Evolutionary conservation across 305 asterid genomes (phyloP), one percentile per base, ranked within the genome.

Genomic region (Plantago lanceolata): DNA sequence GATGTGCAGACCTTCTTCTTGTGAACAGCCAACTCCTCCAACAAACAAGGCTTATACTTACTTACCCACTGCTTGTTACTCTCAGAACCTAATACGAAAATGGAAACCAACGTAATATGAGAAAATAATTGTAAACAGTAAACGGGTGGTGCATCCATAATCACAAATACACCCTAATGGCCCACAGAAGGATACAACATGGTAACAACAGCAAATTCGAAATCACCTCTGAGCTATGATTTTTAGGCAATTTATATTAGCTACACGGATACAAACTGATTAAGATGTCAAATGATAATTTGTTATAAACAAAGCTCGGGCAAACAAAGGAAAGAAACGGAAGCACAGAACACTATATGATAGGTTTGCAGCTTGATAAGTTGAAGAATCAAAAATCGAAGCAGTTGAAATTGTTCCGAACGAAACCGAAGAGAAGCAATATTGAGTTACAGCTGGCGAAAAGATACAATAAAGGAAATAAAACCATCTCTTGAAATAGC

Each of bases 1-100:
- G 50, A 63, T 44, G 50, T 57, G 49, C 29, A 57, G 55, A 86
- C 96, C 96, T 92, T 92, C 84, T 92, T 92, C 81, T 85, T 92
- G 61, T 92, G 95, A 79, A 92, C 95, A 2, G 96, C 95, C 57
- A 92, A 88, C 69, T 89, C 96, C 74, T 80, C 89, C 75, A 92
- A 68, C 67, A 81, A 73, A 54, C 65, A 68, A 68, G 98, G 98
- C 77, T 71, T 86, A 67, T 85, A 82, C 75, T 80, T 92, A 64
- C 82, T 85, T 45, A 77, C 89, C 98, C 96, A 92, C 57, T 75
- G 78, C 68, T 62, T 75, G 75, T 73, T 78, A 71, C 74, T n/a
- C n/a, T n/a, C n/a, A n/a, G n/a, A 61, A 75, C 90, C 96, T 92
- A 35, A 73, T 53, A 40, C n/a, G n/a, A n/a, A n/a, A n/a, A n/a